These are phyloP conservation scores for Bombardia bombarda DNA, from an alignment of 495 filamentous ascomycete genomes.

Conservation along the genomic window DNA sequence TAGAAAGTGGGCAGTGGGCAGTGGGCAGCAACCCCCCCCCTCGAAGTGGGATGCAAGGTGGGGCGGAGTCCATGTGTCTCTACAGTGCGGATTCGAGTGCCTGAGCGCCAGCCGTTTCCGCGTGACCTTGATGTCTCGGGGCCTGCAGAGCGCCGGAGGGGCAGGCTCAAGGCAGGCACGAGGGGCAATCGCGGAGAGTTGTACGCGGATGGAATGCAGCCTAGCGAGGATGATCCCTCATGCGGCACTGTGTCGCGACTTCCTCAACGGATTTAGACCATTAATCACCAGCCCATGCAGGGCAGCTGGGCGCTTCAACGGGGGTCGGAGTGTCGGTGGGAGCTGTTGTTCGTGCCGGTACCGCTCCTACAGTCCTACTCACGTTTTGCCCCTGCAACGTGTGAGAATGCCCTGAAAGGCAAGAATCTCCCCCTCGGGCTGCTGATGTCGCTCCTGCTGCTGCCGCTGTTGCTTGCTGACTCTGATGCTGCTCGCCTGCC, in stretches of 20 bases:
- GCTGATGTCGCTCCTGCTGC: no score
- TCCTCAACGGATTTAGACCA: background rate
- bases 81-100: background rate
- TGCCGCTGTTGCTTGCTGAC: background rate
- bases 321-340: background rate
- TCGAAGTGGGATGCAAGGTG: background rate
- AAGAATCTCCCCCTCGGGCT: no score
- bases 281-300: background rate
- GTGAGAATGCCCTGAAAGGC: background rate
- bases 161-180: background rate
- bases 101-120: background rate
- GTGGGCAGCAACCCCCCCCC: background rate
- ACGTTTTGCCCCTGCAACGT: background rate
- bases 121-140: background rate
- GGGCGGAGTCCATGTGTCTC: background rate
- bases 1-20: slow-evolving; percentile 2
- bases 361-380: background rate
- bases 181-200: no score
- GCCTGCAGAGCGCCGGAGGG: background rate
- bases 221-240: no score
- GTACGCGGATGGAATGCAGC: no score
- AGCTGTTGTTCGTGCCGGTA: background rate
- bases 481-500: no score
- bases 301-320: background rate
- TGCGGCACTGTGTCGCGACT: no score